Base-by-base conservation (phyloP, 2,329 filamentous ascomycete genomes). In the Zymoseptoria tritici region DNA sequence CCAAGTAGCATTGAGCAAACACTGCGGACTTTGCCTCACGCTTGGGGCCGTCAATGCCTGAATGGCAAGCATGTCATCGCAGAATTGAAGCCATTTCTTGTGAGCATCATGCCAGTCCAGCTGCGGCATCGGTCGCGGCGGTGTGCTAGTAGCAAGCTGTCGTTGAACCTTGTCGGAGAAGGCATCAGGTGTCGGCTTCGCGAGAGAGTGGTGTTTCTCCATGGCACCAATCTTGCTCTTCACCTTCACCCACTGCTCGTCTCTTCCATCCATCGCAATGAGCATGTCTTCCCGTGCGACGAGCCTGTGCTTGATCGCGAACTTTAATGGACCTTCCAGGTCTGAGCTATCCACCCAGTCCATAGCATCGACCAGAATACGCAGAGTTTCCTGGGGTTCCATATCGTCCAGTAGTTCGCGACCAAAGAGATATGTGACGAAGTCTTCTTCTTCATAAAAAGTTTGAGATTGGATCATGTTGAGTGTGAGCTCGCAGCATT, bases 381-480 rank as follows among this genome's bases (percentile, higher is more conserved):
- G 73, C 50, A 80, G 76, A 22, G 91, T 80, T n/a, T 81, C 78
- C 4, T 79, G 76, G 2, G 80, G 74, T 16, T 83, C 78, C 59
- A 93, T 80, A 13, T 81, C 76, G 24, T 85, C 84, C 6, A 97
- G 80, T 0, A 99, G 78, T 11, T 84, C 85, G 46, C 92, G 84
- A 66, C 91, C 88, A 72, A 94, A 97, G 0, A 92, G 89, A 73
- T 96, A 91, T 6, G 91, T 92, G 20, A 95, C 90, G 71, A 99
- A 97, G 70, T 99, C 94, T 75, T 99, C 94, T 76, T 99, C 94
- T 87, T 99, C 94, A 68, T 93, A 97, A 71, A 88, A 97, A 67
- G 95, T 88, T 72, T 96, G 90, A n/a, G 81, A 81, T 57, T 85
- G 86, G 62, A 97, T 87, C 52, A 86, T 84, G 55, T 86, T 80